Conservation (phyloP, 768 basidiomycete genomes). For the Russula emetica region DNA sequence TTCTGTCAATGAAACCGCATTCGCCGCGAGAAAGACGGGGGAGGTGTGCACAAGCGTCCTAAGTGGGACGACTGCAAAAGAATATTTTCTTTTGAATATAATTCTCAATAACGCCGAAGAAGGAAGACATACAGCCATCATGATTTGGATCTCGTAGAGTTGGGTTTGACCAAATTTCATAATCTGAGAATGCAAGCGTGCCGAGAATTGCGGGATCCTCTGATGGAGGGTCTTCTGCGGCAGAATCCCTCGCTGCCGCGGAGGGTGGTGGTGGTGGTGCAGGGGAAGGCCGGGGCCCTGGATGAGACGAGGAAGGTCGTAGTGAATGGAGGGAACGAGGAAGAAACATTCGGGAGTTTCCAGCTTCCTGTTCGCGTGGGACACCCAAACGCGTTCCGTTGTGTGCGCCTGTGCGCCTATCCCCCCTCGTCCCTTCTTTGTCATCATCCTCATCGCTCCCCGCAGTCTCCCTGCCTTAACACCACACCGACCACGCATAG, state of each 20-base stretch:
- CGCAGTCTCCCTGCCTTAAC: neutral
- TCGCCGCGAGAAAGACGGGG: conserved; percentile 27
- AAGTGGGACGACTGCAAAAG: conserved; percentile 34
- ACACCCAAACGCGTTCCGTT: neutral
- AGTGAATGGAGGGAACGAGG: neutral
- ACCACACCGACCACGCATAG: neutral
- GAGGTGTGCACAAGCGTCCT: conserved; percentile 48
- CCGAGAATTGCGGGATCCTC: conserved; percentile 41
- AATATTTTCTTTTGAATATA: too few relatives aligned
- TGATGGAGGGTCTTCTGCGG: conserved; percentile 34
- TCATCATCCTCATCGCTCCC: neutral
- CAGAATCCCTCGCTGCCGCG: neutral
- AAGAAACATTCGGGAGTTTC: neutral
- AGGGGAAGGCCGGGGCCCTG: neutral
- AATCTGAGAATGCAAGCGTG: conserved; percentile 62
- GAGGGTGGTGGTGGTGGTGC: neutral
- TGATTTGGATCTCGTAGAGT: conserved; percentile 48
- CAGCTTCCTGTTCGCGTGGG: neutral
- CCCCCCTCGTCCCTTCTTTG: neutral
- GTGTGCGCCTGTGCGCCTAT: too few relatives aligned
- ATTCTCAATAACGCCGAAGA: neutral
- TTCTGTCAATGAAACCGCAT: conserved; percentile 37
- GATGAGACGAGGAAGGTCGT: neutral
- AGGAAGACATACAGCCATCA: conserved; percentile 47
- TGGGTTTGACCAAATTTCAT: conserved; percentile 60